phyloP scores from a whole-genome alignment of 2,329 filamentous ascomycete species.

The Calonectria hongkongensis region DNA sequence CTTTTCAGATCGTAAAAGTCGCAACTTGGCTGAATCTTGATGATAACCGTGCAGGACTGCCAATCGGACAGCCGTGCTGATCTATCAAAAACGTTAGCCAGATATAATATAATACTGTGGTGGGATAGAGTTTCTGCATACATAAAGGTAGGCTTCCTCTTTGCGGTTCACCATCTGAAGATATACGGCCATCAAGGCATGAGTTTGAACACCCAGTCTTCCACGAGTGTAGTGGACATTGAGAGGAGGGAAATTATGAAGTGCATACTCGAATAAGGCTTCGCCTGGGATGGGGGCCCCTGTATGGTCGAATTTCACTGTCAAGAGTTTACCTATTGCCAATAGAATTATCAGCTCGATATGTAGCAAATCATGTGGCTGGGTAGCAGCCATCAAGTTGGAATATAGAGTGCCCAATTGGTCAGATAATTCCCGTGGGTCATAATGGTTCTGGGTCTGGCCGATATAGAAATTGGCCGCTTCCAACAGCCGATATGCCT shows the following conservation, averaged over 20 bases:
- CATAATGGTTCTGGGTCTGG: conserved; percentile 21
- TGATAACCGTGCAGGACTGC: conserved; percentile 44
- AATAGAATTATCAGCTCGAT: conserved; percentile 19
- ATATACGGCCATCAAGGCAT: conserved; percentile 37
- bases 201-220: conserved; percentile 27
- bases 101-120: background rate
- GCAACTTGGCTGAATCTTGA: conserved; percentile 35
- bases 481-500: conserved; percentile 13
- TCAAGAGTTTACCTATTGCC: conserved; percentile 15
- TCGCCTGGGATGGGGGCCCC: background rate
- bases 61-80: conserved; percentile 27
- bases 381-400: background rate
- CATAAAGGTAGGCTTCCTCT: conserved; percentile 36
- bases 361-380: conserved; percentile 4
- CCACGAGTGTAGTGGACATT: conserved; percentile 28
- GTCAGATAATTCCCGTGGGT: conserved; percentile 18
- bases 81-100: background rate
- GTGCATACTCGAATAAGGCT: conserved; percentile 12
- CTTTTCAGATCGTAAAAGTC: conserved; percentile 42
- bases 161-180: conserved; percentile 37
- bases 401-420: conserved; percentile 9
- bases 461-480: conserved; percentile 19
- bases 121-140: background rate
- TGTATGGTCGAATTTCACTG: background rate
- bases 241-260: conserved; percentile 22